Percentiles rank a stretch among this genome's conserved stretches.
phyloP scores from a whole-genome alignment of 2,329 filamentous ascomycete species.

The Monilinia fructicola region DNA sequence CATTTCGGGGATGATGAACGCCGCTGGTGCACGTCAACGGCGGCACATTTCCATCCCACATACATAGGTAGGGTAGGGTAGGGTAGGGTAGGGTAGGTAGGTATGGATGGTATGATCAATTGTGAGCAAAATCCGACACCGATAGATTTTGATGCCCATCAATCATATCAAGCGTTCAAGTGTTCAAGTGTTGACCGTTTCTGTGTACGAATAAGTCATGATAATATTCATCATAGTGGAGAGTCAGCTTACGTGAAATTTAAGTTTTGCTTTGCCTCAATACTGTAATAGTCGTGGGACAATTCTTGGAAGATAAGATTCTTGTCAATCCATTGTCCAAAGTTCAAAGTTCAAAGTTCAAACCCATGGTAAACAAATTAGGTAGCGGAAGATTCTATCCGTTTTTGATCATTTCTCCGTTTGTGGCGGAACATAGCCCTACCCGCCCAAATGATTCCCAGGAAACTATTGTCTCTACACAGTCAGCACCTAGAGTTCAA shows the following conservation, averaged over 20 bases:
- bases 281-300: background rate
- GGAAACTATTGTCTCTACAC: background rate
- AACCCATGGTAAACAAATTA: background rate
- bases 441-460: background rate
- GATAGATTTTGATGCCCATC: background rate
- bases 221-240: constrained; percentile 8
- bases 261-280: background rate
- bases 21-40: constrained; percentile 10
- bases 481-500: background rate
- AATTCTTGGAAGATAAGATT: no score
- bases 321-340: no score
- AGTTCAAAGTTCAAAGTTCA: background rate
- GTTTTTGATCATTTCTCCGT: background rate
- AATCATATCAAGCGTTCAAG: background rate
- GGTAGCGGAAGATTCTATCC: background rate
- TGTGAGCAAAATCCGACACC: background rate
- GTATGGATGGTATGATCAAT: background rate
- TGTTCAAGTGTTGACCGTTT: background rate
- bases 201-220: constrained; percentile 6
- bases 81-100: no score
- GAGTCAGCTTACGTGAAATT: constrained; percentile 16
- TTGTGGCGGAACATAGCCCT: constrained; percentile 15
- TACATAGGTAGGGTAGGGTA: background rate
- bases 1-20: background rate
- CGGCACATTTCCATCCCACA: constrained; percentile 14